Evolutionary conservation across 2,329 filamentous ascomycete genomes (phyloP), one percentile per base, ranked within the genome.

Genomic region (Neospermospora avenae): DNA sequence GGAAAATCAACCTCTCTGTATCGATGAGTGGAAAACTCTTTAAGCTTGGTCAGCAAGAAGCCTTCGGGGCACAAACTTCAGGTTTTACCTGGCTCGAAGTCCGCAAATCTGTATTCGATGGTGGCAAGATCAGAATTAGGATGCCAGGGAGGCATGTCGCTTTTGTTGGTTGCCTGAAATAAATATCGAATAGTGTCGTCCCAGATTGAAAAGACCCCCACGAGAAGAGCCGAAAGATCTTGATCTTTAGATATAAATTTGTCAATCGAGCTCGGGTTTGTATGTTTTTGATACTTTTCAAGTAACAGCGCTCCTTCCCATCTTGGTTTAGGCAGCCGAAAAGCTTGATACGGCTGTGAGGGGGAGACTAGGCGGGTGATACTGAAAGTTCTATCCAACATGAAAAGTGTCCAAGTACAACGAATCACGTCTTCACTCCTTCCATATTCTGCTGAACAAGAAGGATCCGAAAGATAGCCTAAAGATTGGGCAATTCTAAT

Each of bases 331-430:
- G 46, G 61, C 2, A 65, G 52, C 28, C 52, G 61, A 28, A 62
- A 65, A 28, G 61, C 56, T 31, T 58, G 41, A 39, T 63, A 63
- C 1, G 57, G 45, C 28, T 63, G 31, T 4, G 57, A 55, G 24
- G 63, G 63, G 7, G 63, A 63, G 13, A 65, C 58, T 3, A 61
- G 48, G 13, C 63, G 60, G 48, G 58, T 61, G n/a, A 60, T 63
- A 25, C 63, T 58, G 20, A 63, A 65, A 16, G 63, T 65, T 1
- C 63, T 56, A 31, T 65, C 63, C 20, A 65, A 54, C 61, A 63
- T 63, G 37, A 65, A 65, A 6, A 65, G 34, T 4, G 63, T 63
- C 63, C 63, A 65, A 6, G 57, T 58, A 44, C 63, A 65, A n/a
- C 63, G 53, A 6, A 61, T 49, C 16, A 57, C 37, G 39, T 63